Evolutionary conservation across 169 alveolate species (phyloP).

Genomic region (Babesia bovis): DNA sequence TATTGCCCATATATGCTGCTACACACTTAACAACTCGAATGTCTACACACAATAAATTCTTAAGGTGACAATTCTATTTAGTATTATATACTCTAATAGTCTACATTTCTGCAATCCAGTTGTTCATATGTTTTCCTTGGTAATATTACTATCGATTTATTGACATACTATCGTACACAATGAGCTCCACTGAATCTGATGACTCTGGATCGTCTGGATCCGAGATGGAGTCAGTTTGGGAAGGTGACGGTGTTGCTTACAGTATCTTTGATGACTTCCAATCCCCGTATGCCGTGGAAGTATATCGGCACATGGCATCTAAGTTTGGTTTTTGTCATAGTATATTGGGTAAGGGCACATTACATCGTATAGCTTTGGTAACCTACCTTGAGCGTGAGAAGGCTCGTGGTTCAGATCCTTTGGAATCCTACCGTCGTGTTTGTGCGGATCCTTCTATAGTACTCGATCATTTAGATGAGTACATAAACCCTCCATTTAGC

Average conservation of each 20-base stretch:
- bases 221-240: slow-evolving; percentile 33
- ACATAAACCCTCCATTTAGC: slow-evolving; percentile 56
- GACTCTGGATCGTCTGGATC: slow-evolving; percentile 43
- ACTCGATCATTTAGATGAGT: slow-evolving; percentile 81
- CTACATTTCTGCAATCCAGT: no score
- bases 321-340: slow-evolving; percentile 52
- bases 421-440: slow-evolving; percentile 29
- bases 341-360: slow-evolving; percentile 47
- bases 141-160: neutral
- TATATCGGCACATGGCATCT: slow-evolving; percentile 65
- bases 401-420: slow-evolving; percentile 32
- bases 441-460: slow-evolving; percentile 48
- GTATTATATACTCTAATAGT: no score
- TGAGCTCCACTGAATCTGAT: slow-evolving; percentile 9
- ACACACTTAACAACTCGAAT: no score
- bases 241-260: slow-evolving; percentile 68
- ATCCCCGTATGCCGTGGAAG: slow-evolving; percentile 70
- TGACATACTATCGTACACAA: neutral
- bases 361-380: slow-evolving; percentile 53
- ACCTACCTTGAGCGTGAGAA: slow-evolving; percentile 54
- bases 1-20: no score
- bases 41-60: no score
- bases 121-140: no score
- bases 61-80: no score
- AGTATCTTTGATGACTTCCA: slow-evolving; percentile 75